Evolutionary conservation across 495 filamentous ascomycete species (phyloP).

Genomic region (Penicillium lividum): DNA sequence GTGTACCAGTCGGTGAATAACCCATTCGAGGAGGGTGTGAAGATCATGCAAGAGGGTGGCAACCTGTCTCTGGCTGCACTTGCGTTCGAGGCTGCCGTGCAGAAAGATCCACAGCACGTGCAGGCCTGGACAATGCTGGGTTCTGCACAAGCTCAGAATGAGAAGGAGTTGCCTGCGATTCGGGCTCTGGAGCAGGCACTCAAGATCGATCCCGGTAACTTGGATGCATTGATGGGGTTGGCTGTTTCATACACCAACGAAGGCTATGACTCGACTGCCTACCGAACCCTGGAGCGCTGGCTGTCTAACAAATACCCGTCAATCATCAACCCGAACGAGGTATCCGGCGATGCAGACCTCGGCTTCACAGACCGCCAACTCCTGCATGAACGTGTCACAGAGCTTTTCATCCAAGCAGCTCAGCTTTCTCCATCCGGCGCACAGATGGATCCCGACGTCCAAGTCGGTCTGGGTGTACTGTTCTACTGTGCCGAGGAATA

Average conservation of each 20-base stretch:
- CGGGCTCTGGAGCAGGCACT: slow-evolving; percentile 92
- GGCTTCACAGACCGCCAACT: slow-evolving; percentile 90
- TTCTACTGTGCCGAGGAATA: slow-evolving; percentile 98
- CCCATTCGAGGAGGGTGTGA: slow-evolving; percentile 86
- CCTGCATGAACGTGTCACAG: slow-evolving; percentile 86
- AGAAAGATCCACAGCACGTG: slow-evolving; percentile 82
- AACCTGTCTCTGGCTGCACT: slow-evolving; percentile 92
- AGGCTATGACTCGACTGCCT: slow-evolving; percentile 94
- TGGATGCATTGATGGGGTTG: slow-evolving; percentile 89
- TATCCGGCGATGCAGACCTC: slow-evolving; percentile 70
- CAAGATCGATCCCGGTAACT: slow-evolving; percentile 81
- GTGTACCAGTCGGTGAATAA: slow-evolving; percentile 73
- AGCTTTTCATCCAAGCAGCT: slow-evolving; percentile 87
- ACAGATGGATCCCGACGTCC: slow-evolving; percentile 96
- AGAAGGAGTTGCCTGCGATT: slow-evolving; percentile 97
- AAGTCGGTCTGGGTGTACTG: slow-evolving; percentile 94
- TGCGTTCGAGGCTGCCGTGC: slow-evolving; percentile 95
- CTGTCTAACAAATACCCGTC: slow-evolving; percentile 87
- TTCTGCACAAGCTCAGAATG: slow-evolving; percentile 92
- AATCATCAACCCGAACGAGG: slow-evolving; percentile 65
- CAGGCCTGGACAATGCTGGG: slow-evolving; percentile 93
- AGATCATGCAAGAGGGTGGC: slow-evolving; percentile 87
- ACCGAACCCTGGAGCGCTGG: slow-evolving; percentile 96
- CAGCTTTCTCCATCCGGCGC: slow-evolving; percentile 84
- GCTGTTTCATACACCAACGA: slow-evolving; percentile 99